Evolutionary conservation across 306 rosid genomes (phyloP), one percentile per base, ranked within the genome.

Genomic region (Sechiopsis laciniata): DNA sequence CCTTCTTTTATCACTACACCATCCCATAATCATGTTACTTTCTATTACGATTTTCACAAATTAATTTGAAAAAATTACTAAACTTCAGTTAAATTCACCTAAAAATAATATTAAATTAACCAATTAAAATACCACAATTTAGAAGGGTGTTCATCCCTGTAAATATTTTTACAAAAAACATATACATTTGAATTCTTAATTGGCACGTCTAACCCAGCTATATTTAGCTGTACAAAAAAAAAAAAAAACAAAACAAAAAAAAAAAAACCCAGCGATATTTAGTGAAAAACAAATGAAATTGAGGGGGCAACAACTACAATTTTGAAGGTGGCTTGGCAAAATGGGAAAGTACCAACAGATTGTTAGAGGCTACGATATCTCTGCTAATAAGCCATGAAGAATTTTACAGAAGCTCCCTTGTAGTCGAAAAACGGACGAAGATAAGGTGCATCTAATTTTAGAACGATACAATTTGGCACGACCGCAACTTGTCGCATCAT

Each of bases 401-500:
- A 8, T 37, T 9, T 37, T 64, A 6, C 46, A n/a, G 11, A 64
- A 40, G 52, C 19, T 0, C 22, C 24, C 70, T 4, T 37, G 70
- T 8, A 22, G 15, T 17, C 16, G 51, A 35, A 16, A 62, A 35
- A 16, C 3, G 1, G 50, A 16, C 6, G n/a, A 42, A 19, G 53
- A 65, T 40, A 19, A 58, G 10, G 48, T 65, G 50, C 54, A 22
- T 22, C 14, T 32, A 13, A 13, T 7, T 46, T 46, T 68, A 46
- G 15, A 48, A 51, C 16, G 32, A 40, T 70, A 61, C 73, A 17
- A 6, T 48, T 20, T 71, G 74, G 46, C 9, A 24, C 9, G 17
- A 4, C 2, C 5, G 35, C 1, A 26, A 15, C 56, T 32, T 0
- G 56, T 3, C 19, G 70, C 85, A 62, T 85, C 88, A 94, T 13